These are phyloP conservation scores for Lasiodiplodia citricola DNA, from an alignment of 2,329 filamentous ascomycete genomes.

Conservation along the genomic window DNA sequence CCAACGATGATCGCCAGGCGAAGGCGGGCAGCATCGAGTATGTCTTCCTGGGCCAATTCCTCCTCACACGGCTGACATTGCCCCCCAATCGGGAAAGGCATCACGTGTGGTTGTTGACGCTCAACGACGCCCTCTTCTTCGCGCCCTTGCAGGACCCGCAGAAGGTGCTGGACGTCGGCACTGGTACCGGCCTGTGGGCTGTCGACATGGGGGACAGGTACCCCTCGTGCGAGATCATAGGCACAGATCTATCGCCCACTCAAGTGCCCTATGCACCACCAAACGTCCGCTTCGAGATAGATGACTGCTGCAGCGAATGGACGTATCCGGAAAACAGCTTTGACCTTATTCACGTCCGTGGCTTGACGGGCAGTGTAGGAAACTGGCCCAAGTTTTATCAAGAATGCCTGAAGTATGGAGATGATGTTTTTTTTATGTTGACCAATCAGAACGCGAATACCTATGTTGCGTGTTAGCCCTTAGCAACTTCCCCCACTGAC, in stretches of 20 bases:
- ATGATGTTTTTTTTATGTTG: background rate
- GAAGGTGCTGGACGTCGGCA: slow-evolving; percentile 42
- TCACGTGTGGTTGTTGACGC: slow-evolving; percentile 42
- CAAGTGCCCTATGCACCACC: slow-evolving; percentile 43
- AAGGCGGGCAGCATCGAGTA: slow-evolving; percentile 24
- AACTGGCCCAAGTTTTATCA: slow-evolving; percentile 49
- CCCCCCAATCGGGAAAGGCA: slow-evolving; percentile 30
- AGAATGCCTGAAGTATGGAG: slow-evolving; percentile 33
- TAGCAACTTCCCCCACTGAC: background rate
- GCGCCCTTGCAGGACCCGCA: slow-evolving; percentile 38
- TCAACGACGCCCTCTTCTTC: slow-evolving; percentile 43
- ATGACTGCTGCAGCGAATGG: slow-evolving; percentile 50
- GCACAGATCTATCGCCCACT: slow-evolving; percentile 44
- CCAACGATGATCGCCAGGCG: slow-evolving; percentile 40
- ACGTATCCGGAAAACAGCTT: slow-evolving; percentile 45
- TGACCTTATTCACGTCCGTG: slow-evolving; percentile 47
- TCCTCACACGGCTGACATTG: background rate
- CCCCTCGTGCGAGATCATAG: slow-evolving; percentile 42
- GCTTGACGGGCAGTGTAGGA: slow-evolving; percentile 48
- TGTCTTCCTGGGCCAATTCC: background rate
- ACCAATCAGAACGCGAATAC: background rate
- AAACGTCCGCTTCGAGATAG: slow-evolving; percentile 53
- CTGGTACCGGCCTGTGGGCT: slow-evolving; percentile 44
- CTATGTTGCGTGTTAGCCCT: background rate
- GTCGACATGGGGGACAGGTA: slow-evolving; percentile 47